Percentiles rank a stretch among this genome's conserved stretches.
Evolutionary conservation across 331 rosid species (phyloP).

Genomic region (Saraca asoca): DNA sequence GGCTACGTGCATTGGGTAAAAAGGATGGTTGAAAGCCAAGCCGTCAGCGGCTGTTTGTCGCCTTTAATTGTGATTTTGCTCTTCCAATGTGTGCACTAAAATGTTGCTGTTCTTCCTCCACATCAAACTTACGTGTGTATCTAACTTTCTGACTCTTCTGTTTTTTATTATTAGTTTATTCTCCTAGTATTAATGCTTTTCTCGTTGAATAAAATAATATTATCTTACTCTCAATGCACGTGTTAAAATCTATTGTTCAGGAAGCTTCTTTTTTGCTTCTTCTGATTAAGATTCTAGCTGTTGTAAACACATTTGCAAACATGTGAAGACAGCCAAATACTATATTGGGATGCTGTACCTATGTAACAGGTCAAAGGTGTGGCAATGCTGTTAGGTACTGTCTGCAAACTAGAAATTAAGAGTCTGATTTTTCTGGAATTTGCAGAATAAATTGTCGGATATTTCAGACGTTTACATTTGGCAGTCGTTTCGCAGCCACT

Average conservation of each 20-base stretch:
- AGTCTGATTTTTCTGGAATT: slow-evolving; percentile 12
- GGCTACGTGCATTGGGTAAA: slow-evolving; percentile 12
- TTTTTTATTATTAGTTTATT: neutral
- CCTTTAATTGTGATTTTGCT: slow-evolving; percentile 42
- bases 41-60: slow-evolving; percentile 48
- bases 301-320: too few relatives aligned
- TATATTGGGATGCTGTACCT: too few relatives aligned
- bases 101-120: neutral
- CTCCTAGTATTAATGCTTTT: neutral
- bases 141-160: slow-evolving; percentile 37
- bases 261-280: too few relatives aligned
- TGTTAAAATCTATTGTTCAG: too few relatives aligned
- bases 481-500: neutral
- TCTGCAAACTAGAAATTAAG: slow-evolving; percentile 19
- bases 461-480: slow-evolving; percentile 33
- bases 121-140: slow-evolving; percentile 20
- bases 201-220: too few relatives aligned
- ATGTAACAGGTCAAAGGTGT: slow-evolving; percentile 15
- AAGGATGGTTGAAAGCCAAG: slow-evolving; percentile 29
- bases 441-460: slow-evolving; percentile 33
- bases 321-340: neutral
- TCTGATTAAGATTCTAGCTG: too few relatives aligned
- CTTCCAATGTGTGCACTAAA: slow-evolving; percentile 37
- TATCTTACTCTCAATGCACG: too few relatives aligned
- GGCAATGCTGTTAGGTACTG: slow-evolving; percentile 30